phyloP scores from a whole-genome alignment of 2,329 filamentous ascomycete genomes.

The Botrytis fabae region DNA sequence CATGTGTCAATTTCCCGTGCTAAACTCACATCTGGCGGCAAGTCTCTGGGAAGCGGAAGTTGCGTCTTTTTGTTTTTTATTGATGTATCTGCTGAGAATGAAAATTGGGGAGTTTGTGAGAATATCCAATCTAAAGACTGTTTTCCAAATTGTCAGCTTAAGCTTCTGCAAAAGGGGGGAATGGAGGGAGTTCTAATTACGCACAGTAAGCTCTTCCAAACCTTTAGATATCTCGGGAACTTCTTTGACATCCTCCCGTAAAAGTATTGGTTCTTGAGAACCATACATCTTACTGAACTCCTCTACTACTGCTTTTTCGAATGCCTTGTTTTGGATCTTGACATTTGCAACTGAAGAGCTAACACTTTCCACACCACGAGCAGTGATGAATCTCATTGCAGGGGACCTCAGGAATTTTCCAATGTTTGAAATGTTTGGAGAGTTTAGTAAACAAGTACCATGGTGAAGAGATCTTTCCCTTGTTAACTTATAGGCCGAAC shows the following conservation, averaged over 20 bases:
- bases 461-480: constrained; percentile 82
- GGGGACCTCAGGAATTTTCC: constrained; percentile 74
- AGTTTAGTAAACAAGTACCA: constrained; percentile 81
- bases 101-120: constrained; percentile 82
- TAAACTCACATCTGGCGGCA: constrained; percentile 21
- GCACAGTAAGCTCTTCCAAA: constrained; percentile 60
- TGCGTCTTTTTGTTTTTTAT: background rate
- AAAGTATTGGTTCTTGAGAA: constrained; percentile 40
- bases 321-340: constrained; percentile 53
- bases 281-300: constrained; percentile 72
- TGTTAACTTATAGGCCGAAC: constrained; percentile 93
- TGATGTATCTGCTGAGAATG: constrained; percentile 58
- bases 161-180: constrained; percentile 7
- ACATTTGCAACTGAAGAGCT: constrained; percentile 83
- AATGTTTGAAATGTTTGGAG: constrained; percentile 71
- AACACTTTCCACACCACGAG: constrained; percentile 88
- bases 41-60: constrained; percentile 9
- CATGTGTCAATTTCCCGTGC: background rate
- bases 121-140: constrained; percentile 75
- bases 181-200: constrained; percentile 29
- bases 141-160: constrained; percentile 32
- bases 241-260: constrained; percentile 41
- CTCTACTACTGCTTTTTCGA: constrained; percentile 54
- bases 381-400: constrained; percentile 71
- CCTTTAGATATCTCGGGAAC: constrained; percentile 60